phyloP scores from a whole-genome alignment of 2,329 filamentous ascomycete species.

The Cyclaneusma minus region DNA sequence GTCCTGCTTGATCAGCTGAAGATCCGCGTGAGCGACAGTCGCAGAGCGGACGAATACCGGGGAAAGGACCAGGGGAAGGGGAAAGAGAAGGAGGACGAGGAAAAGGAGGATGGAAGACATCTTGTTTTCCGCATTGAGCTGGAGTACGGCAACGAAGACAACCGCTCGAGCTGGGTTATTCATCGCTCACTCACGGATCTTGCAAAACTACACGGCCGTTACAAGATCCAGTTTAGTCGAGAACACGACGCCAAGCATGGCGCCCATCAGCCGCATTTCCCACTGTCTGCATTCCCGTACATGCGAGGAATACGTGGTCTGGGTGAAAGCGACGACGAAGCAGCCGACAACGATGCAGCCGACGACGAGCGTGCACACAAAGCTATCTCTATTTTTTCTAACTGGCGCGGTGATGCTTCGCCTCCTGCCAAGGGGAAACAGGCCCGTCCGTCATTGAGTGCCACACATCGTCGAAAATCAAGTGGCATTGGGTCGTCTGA shows the following conservation, averaged over 20 bases:
- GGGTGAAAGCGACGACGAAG: slow-evolving; percentile 67
- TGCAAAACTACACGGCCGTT: slow-evolving; percentile 81
- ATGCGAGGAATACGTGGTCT: slow-evolving; percentile 66
- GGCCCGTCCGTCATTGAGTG: too few relatives aligned
- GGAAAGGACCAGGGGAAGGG: too few relatives aligned
- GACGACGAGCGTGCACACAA: too few relatives aligned
- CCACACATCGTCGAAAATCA: slow-evolving; percentile 38
- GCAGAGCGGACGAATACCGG: slow-evolving; percentile 39
- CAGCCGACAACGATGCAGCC: slow-evolving; percentile 23
- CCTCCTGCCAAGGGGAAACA: too few relatives aligned
- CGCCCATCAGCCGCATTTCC: slow-evolving; percentile 79
- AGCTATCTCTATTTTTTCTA: too few relatives aligned
- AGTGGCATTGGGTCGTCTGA: slow-evolving; percentile 25
- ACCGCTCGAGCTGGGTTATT: slow-evolving; percentile 93
- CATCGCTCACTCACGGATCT: slow-evolving; percentile 80
- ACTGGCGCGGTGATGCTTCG: too few relatives aligned
- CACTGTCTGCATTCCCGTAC: slow-evolving; percentile 78
- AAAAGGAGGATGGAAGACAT: slow-evolving; percentile 45
- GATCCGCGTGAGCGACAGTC: slow-evolving; percentile 69
- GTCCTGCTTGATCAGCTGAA: slow-evolving; percentile 92
- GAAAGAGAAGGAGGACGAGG: slow-evolving; percentile 12
- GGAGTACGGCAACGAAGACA: slow-evolving; percentile 90
- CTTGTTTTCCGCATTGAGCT: slow-evolving; percentile 81
- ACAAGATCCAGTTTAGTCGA: slow-evolving; percentile 73
- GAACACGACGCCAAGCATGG: slow-evolving; percentile 58